Evolutionary conservation across 352 stramenopile genomes (phyloP), one percentile per base, ranked within the genome.

Genomic region (Pythium brassicae): DNA sequence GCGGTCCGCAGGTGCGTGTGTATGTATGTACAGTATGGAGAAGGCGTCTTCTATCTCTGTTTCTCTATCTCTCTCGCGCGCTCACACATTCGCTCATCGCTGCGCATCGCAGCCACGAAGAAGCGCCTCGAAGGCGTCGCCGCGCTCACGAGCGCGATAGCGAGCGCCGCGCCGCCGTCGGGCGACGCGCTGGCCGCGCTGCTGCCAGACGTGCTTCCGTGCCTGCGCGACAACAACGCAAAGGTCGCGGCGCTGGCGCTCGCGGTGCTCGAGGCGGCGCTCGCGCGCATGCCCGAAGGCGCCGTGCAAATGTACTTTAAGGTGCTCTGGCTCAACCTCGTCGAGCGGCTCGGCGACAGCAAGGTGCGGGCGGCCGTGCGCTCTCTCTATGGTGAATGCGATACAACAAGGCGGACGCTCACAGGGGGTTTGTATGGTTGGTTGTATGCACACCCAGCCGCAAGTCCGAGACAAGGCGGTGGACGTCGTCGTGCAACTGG

Each of bases 221-320:
- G 81, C 63, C 66, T 94, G 50, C 69, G 76, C 45, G 85, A 93
- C 57, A 77, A 93, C 69, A 94, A 94, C 69, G 86, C 83, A 27
- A 94, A 94, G 61, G 76, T 94, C 29, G 71, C 82, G 25, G 59
- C 77, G 22, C 72, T 72, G 2, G 73, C 80, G 52, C 72, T 94
- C 54, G 72, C 88, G 51, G 82, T 85, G 32, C 62, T 91, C 23
- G 72, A 80, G 32, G 45, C 86, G 25, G 25, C 90, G 55, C 58
- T 92, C 23, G 44, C 59, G 22, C 71, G 64, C 43, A 71, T 87
- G 53, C 37, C 74, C 3, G 72, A 87, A 35, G 53, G 51, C 23
- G 70, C 72, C 9, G 55, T 88, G 29, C 78, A 73, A 39, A 63
- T 57, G 39, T 77, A 78, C 52, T 75, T 86, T 20, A 90, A 89